Conservation (phyloP, 2,329 filamentous ascomycete species). For the Ophiostoma sp. region DNA sequence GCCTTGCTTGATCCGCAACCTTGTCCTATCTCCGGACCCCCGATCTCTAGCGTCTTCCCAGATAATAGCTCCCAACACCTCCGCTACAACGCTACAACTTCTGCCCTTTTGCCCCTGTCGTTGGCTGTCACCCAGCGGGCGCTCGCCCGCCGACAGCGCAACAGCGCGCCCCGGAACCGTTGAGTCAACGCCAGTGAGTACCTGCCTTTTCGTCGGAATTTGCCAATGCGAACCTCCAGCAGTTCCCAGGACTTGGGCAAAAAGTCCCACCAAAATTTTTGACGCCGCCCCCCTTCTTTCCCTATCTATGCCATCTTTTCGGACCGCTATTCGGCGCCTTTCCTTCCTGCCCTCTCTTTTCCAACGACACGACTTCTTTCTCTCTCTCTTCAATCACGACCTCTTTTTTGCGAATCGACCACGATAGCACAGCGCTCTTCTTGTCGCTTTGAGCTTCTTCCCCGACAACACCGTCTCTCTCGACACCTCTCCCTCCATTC, state of each 20-base stretch:
- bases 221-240: background rate
- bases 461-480: background rate
- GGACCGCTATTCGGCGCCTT: constrained; percentile 14
- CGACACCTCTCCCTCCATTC: constrained; percentile 1
- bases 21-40: constrained; percentile 21
- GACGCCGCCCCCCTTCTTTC: constrained; percentile 2
- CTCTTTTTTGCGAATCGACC: background rate
- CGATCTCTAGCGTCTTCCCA: no score
- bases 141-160: constrained; percentile 1
- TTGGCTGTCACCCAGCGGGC: background rate
- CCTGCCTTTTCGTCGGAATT: background rate
- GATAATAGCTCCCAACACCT: background rate
- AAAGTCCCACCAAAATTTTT: constrained; percentile 18
- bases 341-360: background rate
- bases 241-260: background rate
- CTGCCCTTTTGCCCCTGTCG: background rate
- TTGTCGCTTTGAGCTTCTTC: background rate
- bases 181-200: constrained; percentile 9
- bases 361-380: background rate
- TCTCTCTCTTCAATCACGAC: background rate
- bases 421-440: background rate
- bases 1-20: background rate
- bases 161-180: background rate
- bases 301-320: constrained; percentile 13
- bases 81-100: background rate